These are phyloP conservation scores for Porphyrellus cyaneotinctus DNA, from an alignment of 768 basidiomycete species.

Conservation along the genomic window DNA sequence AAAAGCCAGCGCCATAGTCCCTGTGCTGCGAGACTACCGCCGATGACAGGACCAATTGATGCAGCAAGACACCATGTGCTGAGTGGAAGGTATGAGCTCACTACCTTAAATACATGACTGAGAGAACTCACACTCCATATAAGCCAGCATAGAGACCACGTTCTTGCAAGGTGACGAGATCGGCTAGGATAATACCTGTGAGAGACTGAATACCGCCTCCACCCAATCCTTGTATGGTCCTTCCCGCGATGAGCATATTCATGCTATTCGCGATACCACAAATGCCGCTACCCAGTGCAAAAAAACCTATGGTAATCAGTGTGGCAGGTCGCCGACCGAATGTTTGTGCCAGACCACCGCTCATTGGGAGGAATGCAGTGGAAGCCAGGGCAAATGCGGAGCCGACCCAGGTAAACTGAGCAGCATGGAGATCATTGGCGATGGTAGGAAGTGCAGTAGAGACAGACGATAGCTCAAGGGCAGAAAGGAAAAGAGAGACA, in stretches of 20 bases:
- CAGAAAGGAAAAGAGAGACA: constrained; percentile 21
- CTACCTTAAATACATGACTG: background rate
- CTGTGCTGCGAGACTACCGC: constrained; percentile 31
- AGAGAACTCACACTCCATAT: constrained; percentile 30
- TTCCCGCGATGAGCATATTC: constrained; percentile 39
- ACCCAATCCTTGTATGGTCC: constrained; percentile 40
- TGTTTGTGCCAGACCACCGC: constrained; percentile 36
- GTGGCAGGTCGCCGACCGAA: constrained; percentile 38
- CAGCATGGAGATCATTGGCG: constrained; percentile 32
- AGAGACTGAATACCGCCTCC: constrained; percentile 38
- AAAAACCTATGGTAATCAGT: constrained; percentile 31
- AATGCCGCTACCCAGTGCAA: constrained; percentile 41
- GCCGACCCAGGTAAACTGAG: constrained; percentile 44
- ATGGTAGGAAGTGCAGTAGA: constrained; percentile 44
- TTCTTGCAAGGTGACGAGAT: constrained; percentile 44
- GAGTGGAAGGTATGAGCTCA: background rate
- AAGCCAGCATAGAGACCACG: constrained; percentile 40
- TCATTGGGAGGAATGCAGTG: constrained; percentile 39
- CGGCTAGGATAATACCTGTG: constrained; percentile 40
- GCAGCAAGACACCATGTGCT: constrained; percentile 36
- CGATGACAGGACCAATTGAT: constrained; percentile 35
- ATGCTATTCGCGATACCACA: constrained; percentile 41
- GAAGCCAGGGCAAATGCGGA: constrained; percentile 39
- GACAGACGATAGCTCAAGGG: constrained; percentile 31
- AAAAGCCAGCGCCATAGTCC: constrained; percentile 42